Evolutionary conservation across 495 filamentous ascomycete genomes (phyloP).

Genomic region (Chaetomidium leptoderma): DNA sequence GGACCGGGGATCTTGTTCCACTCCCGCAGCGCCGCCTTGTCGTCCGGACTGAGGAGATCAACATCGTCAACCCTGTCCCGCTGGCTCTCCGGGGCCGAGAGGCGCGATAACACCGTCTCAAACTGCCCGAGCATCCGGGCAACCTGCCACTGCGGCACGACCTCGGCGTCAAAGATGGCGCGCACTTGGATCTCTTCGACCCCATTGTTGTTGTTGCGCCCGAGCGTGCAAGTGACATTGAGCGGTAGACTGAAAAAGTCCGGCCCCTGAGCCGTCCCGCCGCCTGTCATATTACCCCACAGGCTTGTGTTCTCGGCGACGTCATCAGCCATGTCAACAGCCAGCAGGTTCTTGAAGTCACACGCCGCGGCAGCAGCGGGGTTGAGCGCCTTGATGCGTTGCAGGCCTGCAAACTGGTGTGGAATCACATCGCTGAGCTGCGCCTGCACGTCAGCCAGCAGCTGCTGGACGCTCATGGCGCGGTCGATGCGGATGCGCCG

Average conservation of each 20-base stretch:
- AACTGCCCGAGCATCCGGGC: constrained; percentile 28
- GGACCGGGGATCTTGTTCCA: constrained; percentile 26
- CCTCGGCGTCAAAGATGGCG: constrained; percentile 28
- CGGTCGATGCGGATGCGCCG: constrained; percentile 44
- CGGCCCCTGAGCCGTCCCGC: constrained; percentile 20
- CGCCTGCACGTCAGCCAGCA: constrained; percentile 46
- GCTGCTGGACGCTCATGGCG: constrained; percentile 25
- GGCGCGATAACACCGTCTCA: constrained; percentile 9
- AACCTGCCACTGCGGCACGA: constrained; percentile 24
- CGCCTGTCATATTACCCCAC: constrained; percentile 21
- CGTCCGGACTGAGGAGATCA: constrained; percentile 16
- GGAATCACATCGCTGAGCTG: constrained; percentile 46
- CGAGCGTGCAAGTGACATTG: constrained; percentile 25
- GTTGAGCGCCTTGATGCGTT: constrained; percentile 54
- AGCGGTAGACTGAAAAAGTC: constrained; percentile 28
- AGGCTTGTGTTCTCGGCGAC: constrained; percentile 18
- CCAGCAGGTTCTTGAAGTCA: constrained; percentile 56
- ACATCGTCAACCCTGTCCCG: constrained; percentile 19
- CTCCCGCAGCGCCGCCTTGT: constrained; percentile 14
- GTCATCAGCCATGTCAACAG: constrained; percentile 45
- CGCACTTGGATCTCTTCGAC: constrained; percentile 17
- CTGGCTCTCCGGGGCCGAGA: constrained; percentile 9
- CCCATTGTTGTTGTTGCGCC: not conserved
- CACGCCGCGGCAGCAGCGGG: constrained; percentile 52
- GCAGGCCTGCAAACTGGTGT: constrained; percentile 58